phyloP scores from a whole-genome alignment of 208 protist genomes.

The Wallacemonas sp. region DNA sequence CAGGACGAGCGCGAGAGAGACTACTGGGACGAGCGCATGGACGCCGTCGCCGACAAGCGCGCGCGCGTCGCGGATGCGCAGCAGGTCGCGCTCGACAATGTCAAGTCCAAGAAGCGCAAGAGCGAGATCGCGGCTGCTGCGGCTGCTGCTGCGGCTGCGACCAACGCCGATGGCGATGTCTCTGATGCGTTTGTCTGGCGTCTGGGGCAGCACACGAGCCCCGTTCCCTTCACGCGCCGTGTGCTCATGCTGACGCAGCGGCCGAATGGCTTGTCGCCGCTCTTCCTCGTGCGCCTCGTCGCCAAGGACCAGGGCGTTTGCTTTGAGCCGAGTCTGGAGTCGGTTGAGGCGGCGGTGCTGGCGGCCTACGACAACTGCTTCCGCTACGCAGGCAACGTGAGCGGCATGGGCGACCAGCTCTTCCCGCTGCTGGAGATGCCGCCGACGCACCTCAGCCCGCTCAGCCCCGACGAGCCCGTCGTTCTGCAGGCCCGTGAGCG shows the following conservation, averaged over 20 bases:
- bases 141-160: constrained; percentile 2
- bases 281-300: constrained; percentile 86
- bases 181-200: constrained; percentile 54
- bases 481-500: constrained; percentile 53
- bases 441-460: constrained; percentile 44
- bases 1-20: constrained; percentile 64
- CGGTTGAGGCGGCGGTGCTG: constrained; percentile 55
- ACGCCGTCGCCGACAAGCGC: constrained; percentile 5
- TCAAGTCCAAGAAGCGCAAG: constrained; percentile 21
- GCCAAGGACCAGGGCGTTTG: constrained; percentile 38
- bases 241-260: constrained; percentile 74
- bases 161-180: constrained; percentile 8
- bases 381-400: constrained; percentile 63
- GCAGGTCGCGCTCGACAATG: constrained; percentile 9
- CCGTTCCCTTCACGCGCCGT: constrained; percentile 60
- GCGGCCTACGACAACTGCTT: constrained; percentile 82
- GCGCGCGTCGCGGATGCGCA: constrained; percentile 1
- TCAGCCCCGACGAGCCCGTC: constrained; percentile 51
- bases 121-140: constrained; percentile 15
- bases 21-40: constrained; percentile 57
- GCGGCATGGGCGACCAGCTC: constrained; percentile 90
- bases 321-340: constrained; percentile 73
- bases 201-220: constrained; percentile 48
- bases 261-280: constrained; percentile 71
- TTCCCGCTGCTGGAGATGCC: constrained; percentile 87